These are phyloP conservation scores for Solanum chilense DNA, from an alignment of 257 asterid genomes.

Conservation along the genomic window DNA sequence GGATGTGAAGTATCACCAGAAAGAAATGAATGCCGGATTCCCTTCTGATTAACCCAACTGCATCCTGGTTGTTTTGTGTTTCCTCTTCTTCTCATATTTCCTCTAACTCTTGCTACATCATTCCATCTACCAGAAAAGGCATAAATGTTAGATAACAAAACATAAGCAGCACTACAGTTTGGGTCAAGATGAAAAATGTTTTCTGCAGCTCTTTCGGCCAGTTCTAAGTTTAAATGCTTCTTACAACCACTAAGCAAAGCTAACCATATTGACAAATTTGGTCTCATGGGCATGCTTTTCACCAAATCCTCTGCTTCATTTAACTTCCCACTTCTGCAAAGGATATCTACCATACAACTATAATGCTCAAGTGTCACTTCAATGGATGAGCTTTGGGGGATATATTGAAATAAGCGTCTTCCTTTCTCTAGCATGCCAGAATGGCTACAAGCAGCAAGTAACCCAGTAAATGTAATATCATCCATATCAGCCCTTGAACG, in stretches of 20 bases:
- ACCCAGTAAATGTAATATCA: slow-evolving; percentile 75
- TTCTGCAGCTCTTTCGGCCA: slow-evolving; percentile 61
- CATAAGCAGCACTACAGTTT: slow-evolving; percentile 46
- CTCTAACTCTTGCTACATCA: slow-evolving; percentile 62
- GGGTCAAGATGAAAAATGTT: slow-evolving; percentile 39
- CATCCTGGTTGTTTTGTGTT: slow-evolving; percentile 45
- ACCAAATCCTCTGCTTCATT: slow-evolving; percentile 59
- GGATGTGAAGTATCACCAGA: slow-evolving; percentile 35
- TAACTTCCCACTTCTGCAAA: slow-evolving; percentile 58
- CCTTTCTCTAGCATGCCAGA: slow-evolving; percentile 76
- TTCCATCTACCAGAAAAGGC: slow-evolving; percentile 58
- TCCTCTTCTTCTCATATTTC: slow-evolving; percentile 36
- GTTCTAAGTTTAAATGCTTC: slow-evolving; percentile 30
- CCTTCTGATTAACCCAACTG: slow-evolving; percentile 55
- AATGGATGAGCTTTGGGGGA: slow-evolving; percentile 2
- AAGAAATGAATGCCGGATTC: slow-evolving; percentile 25
- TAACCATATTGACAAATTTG: slow-evolving; percentile 55
- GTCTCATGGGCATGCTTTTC: slow-evolving; percentile 43
- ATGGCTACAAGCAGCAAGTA: slow-evolving; percentile 85
- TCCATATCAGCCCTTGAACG: slow-evolving; percentile 47
- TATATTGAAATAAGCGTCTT: slow-evolving; percentile 30
- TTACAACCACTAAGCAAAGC: slow-evolving; percentile 74
- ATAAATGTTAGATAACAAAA: slow-evolving; percentile 57
- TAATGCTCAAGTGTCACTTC: slow-evolving; percentile 68
- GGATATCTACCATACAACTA: slow-evolving; percentile 68